Conservation (phyloP, 495 filamentous ascomycete species). For the Penicillium samsonianum region DNA sequence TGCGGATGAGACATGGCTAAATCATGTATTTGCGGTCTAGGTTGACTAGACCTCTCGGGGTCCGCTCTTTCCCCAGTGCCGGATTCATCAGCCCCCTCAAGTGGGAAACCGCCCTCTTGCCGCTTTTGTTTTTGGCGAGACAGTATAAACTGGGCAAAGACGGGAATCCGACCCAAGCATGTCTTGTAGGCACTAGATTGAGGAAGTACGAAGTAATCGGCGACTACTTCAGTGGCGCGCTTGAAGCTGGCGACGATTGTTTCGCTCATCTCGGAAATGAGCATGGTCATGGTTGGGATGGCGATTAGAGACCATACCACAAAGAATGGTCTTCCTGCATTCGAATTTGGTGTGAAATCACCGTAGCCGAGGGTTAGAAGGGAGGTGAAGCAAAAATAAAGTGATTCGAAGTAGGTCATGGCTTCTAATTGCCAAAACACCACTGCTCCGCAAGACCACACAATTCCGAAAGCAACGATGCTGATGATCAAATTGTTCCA, state of each 20-base stretch:
- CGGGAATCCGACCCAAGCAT: slow-evolving; percentile 45
- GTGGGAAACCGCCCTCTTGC: slow-evolving; percentile 49
- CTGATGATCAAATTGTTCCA: slow-evolving; percentile 75
- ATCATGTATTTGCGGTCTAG: too few relatives aligned
- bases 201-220: slow-evolving; percentile 60
- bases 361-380: slow-evolving; percentile 91
- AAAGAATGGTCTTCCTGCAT: slow-evolving; percentile 79
- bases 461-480: slow-evolving; percentile 56
- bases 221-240: slow-evolving; percentile 51
- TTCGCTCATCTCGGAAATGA: slow-evolving; percentile 64
- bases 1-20: slow-evolving; percentile 17
- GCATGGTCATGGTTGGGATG: slow-evolving; percentile 68
- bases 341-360: slow-evolving; percentile 71
- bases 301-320: slow-evolving; percentile 78
- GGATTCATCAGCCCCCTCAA: slow-evolving; percentile 27
- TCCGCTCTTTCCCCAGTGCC: neutral
- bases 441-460: slow-evolving; percentile 82
- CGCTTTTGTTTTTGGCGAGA: slow-evolving; percentile 41
- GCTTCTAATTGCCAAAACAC: slow-evolving; percentile 67
- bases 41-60: neutral
- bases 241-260: slow-evolving; percentile 61
- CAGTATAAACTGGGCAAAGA: slow-evolving; percentile 42
- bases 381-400: slow-evolving; percentile 84
- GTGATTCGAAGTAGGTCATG: slow-evolving; percentile 66
- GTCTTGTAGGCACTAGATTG: slow-evolving; percentile 49